Base-by-base conservation (phyloP, 305 asterid genomes). In the Fraxinus xanthoxyloides region DNA sequence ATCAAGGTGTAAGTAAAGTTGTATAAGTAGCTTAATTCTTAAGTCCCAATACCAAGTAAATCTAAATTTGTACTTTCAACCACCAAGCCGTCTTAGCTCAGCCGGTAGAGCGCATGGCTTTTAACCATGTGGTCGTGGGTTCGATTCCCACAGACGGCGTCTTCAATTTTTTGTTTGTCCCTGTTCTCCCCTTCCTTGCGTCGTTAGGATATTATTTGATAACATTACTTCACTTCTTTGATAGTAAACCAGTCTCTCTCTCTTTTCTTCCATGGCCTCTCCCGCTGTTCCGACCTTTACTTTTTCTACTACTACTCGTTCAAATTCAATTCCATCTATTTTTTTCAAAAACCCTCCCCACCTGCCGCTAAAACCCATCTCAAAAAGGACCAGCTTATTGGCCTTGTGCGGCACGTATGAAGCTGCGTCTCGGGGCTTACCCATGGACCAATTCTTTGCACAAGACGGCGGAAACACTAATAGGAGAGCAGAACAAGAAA, bases 71-170 rank as follows among this genome's bases (percentile, higher is more conserved):
- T n/a, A n/a, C n/a, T n/a, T n/a, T n/a, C n/a, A n/a, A n/a, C n/a
- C 43, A 7, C 0, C 17, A 40, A 12, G 74, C 74, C 74, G 74
- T 67, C 74, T 67, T 87, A 85, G 89, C 87, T 85, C 88, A 84
- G 90, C 78, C 31, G 86, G 86, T 82, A 87, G 83, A 79, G 90
- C 86, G 83, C 86, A 76, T 84, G 90, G 87, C 85, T 85, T 89
- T 85, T 84, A 85, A 89, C 89, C 90, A 87, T 59, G 83, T 85
- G 84, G 87, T 88, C 74, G 84, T 85, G 86, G 86, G 84, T 86
- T 79, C 86, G 82, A 85, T 32, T 34, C 48, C 48, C 48, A 40
- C 48, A 38, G 48, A 38, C 48, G 48, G 48, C 4, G 3, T 5
- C 10, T 17, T 34, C 6, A 72, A 3, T 13, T 74, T 13, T 34